Conservation (phyloP, 768 basidiomycete species). For the Clathrus columnatus region DNA sequence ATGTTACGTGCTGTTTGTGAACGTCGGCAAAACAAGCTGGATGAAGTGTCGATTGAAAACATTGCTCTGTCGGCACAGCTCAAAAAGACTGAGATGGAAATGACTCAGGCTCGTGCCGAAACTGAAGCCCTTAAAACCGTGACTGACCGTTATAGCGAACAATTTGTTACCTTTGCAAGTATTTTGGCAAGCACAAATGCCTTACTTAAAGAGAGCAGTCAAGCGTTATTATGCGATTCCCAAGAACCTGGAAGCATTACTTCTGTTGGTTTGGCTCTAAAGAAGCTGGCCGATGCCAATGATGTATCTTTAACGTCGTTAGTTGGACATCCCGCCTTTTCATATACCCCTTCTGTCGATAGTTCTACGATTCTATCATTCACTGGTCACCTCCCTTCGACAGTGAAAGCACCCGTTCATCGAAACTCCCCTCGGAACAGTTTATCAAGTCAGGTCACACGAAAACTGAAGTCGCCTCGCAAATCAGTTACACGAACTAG, state of each 20-base stretch:
- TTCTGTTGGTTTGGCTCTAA: conserved; percentile 44
- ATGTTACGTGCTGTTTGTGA: conserved; percentile 78
- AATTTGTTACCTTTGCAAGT: conserved; percentile 64
- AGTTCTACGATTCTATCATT: conserved; percentile 36
- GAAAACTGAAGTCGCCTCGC: conserved; percentile 42
- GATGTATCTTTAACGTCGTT: conserved; percentile 60
- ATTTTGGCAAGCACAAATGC: conserved; percentile 75
- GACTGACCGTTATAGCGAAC: conserved; percentile 53
- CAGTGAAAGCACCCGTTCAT: conserved; percentile 43
- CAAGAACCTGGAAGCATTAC: conserved; percentile 30
- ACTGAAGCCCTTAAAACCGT: conserved; percentile 54
- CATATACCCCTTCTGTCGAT: conserved; percentile 34
- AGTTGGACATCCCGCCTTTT: conserved; percentile 57
- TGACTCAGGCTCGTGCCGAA: conserved; percentile 54
- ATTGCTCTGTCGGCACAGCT: conserved; percentile 61
- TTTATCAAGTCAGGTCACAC: conserved; percentile 34
- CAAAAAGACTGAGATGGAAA: conserved; percentile 65
- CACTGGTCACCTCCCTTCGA: conserved; percentile 38
- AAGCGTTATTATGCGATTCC: conserved; percentile 16
- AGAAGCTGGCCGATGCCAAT: conserved; percentile 52
- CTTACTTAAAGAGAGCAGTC: conserved; percentile 48
- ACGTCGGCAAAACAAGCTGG: conserved; percentile 68
- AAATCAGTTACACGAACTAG: conserved; percentile 61
- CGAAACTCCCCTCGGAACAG: conserved; percentile 31
- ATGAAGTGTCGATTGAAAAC: conserved; percentile 59